A percentile compares a stretch with the other conserved stretches of the same genome.
Evolutionary conservation across 2,329 filamentous ascomycete species (phyloP).

Genomic region (Keithomyces neogunnii): DNA sequence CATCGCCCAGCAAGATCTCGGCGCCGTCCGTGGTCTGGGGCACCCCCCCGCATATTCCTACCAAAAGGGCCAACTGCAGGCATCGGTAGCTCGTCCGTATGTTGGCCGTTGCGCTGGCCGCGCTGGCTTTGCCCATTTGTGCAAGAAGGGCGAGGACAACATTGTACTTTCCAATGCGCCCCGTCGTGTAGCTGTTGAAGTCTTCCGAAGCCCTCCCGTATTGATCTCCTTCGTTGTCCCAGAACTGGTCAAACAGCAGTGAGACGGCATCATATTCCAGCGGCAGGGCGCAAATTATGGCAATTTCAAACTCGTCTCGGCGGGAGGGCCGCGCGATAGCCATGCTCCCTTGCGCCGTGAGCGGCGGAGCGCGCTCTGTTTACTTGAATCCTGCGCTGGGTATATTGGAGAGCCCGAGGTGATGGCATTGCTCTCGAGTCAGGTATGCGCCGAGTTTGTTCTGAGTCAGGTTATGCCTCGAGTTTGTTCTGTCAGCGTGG

Average conservation of each 20-base stretch:
- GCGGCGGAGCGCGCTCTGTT: too few species aligned
- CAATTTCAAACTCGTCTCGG: background rate
- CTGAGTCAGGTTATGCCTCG: too few species aligned
- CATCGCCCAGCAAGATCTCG: background rate
- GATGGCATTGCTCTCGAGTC: too few species aligned
- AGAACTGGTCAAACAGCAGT: background rate
- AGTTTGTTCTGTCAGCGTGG: too few species aligned
- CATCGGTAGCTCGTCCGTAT: background rate
- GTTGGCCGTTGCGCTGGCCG: background rate
- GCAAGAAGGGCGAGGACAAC: background rate
- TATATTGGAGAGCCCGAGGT: too few species aligned
- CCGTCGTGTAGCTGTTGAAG: background rate
- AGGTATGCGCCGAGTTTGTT: too few species aligned
- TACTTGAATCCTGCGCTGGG: too few species aligned
- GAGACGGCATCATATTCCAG: background rate
- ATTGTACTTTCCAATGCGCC: background rate
- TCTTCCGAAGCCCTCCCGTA: background rate
- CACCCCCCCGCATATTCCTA: conserved; percentile 9
- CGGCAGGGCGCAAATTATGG: background rate
- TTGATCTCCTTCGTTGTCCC: background rate
- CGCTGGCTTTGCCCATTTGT: background rate
- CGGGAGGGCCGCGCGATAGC: too few species aligned
- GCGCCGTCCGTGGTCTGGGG: background rate
- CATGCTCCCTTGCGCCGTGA: too few species aligned
- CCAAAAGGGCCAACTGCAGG: background rate